Evolutionary conservation across 768 basidiomycete genomes (phyloP), one percentile per base, ranked within the genome.

Genomic region (Nidula microcarpa): DNA sequence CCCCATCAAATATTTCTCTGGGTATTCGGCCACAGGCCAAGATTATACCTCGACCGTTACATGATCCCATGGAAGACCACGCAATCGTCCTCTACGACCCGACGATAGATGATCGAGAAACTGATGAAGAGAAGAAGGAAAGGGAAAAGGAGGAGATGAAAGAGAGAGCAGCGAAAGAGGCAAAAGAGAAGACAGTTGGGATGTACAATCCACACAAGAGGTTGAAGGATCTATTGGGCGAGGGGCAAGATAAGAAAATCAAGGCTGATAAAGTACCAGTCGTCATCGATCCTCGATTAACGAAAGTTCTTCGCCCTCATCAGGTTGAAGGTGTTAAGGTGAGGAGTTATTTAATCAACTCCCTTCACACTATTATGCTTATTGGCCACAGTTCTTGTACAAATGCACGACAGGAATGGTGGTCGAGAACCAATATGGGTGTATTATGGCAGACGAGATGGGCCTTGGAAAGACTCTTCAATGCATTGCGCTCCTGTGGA

Each of bases 371-470:
- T 50, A 16, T 45, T 55, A 39, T n/a, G 57, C 23, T 30, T 30
- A 30, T 52, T 3, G 37, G 44, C 17, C 8, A 16, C 60, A 99
- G 94, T 98, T 99, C 69, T 68, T 99, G 67, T 99, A 96, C 71
- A 86, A 84, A 68, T 97, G 95, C 68, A 87, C 94, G 4, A 97
- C 94, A 0, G 97, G 95, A 0, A 89, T 95, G 85, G 69, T 95
- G 52, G 90, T 89, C 36, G 87, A 92, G 44, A 90, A 93, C 61
- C 93, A 96, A 56, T 88, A 86, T 55, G 92, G 91, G 0, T 98
- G 96, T 64, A 99, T 99, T 68, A 98, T 99, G 96, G 96, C 96
- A 1, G 96, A 99, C 63, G 96, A 96, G 70, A 99, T 99, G 96
- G 96, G 96, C 62, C 82, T 98, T 11, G 96, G 93, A 14, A 95